Percentiles rank a stretch among this genome's conserved stretches.
phyloP scores from a whole-genome alignment of 1,139 yeast genomes.

The Yamadazyma atmosphaerica region DNA sequence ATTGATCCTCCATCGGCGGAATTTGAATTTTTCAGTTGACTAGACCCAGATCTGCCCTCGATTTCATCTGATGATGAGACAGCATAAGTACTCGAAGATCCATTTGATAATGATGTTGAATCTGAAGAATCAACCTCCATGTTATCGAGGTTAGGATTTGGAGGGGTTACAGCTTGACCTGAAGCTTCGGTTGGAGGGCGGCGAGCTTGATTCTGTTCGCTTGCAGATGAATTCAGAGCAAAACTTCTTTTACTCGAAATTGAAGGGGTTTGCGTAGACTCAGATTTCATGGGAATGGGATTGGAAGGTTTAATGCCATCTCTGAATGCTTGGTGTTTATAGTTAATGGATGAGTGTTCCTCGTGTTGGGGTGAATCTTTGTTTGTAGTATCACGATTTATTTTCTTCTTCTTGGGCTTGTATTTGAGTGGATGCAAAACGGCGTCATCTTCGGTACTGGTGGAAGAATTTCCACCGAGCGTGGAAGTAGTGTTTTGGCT shows the following conservation, averaged over 20 bases:
- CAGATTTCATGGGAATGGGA: constrained; percentile 18
- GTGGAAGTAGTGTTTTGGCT: background rate
- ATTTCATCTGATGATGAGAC: constrained; percentile 17
- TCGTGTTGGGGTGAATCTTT: constrained; percentile 9
- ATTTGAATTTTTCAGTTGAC: constrained; percentile 9
- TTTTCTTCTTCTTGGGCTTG: constrained; percentile 1
- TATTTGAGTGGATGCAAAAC: background rate
- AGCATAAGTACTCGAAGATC: constrained; percentile 13
- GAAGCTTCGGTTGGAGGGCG: background rate
- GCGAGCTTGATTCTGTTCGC: no score
- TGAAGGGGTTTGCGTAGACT: constrained; percentile 1
- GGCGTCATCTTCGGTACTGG: background rate
- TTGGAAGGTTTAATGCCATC: constrained; percentile 25
- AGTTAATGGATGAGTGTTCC: constrained; percentile 7
- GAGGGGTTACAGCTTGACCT: background rate
- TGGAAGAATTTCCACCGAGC: background rate
- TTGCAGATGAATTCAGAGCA: background rate
- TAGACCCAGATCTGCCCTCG: constrained; percentile 9
- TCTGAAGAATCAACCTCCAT: constrained; percentile 17
- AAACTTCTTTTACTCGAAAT: background rate
- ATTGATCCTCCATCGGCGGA: constrained; percentile 11
- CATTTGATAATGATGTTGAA: constrained; percentile 12
- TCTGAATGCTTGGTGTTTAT: constrained; percentile 17
- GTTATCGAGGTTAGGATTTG: constrained; percentile 4
- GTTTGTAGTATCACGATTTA: constrained; percentile 14